These are phyloP conservation scores for Volvox carteri DNA, from an alignment of 163 green algal species.

Conservation along the genomic window DNA sequence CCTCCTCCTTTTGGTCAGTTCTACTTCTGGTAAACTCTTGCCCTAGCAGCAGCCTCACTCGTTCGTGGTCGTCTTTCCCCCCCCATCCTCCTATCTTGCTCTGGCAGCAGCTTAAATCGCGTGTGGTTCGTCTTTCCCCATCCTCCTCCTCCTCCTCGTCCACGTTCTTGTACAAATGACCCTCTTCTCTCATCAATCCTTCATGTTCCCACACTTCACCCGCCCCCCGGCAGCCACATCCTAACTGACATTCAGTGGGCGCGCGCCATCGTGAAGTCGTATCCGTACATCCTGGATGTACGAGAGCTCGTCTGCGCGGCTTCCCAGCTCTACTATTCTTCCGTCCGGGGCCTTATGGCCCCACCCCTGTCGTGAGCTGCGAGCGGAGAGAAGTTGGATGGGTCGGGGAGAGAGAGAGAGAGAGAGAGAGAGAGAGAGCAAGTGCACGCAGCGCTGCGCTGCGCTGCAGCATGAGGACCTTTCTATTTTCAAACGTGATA, in stretches of 20 bases:
- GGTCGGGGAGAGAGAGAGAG: no score
- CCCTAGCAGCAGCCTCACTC: no score
- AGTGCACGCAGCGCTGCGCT: no score
- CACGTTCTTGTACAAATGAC: neutral
- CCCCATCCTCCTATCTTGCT: neutral
- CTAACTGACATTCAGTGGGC: slow-evolving; percentile 46
- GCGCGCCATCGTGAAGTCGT: slow-evolving; percentile 8
- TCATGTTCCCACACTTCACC: neutral
- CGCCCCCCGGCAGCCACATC: slow-evolving; percentile 23
- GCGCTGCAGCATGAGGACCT: no score
- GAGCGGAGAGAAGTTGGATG: no score
- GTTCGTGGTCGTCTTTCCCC: neutral
- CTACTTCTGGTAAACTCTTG: no score
- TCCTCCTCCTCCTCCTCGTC: neutral
- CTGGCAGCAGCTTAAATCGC: no score
- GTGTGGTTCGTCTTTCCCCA: neutral
- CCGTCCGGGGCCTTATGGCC: neutral
- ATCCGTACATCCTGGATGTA: slow-evolving; percentile 29
- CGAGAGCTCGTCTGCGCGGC: slow-evolving; percentile 23
- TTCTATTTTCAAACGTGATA: no score
- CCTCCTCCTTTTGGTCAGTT: no score
- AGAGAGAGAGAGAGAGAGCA: no score
- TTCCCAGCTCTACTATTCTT: slow-evolving; percentile 18
- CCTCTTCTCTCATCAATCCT: neutral
- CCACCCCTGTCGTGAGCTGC: no score